Evolutionary conservation across 306 rosid genomes (phyloP), one percentile per base, ranked within the genome.

Genomic region (Oxytropis ochrocephala): DNA sequence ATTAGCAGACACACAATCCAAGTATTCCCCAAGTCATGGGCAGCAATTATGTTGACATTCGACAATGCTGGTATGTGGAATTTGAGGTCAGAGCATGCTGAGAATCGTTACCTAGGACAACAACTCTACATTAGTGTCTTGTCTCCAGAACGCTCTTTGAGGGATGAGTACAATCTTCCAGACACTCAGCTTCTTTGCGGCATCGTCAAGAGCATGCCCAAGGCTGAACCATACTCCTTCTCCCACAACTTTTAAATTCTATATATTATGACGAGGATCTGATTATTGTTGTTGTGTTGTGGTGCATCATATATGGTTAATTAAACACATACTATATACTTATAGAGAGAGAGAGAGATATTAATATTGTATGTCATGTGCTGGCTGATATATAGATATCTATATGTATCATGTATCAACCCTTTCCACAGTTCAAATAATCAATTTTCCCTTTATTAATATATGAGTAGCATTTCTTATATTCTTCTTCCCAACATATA

Each of bases 21-120:
- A 18, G 96, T 91, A 3, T 89, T 69, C 70, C n/a, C 97, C 7
- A 88, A 88, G 11, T 88, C 95, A 0, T 88, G 85, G 84, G 87
- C 88, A 1, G 91, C 91, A 3, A 52, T 89, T 35, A 48, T 89
- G 69, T 38, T 82, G 71, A 76, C 96, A 21, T 82, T 82, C 13
- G 96, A 89, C 74, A 89, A 86, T 12, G 87, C 86, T 9, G 96
- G 96, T 56, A 89, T 89, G 91, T 89, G 96, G 96, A 86, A 89
- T 42, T 11, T 89, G 52, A 73, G 96, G 39, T 89, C 88, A 0
- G 87, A 82, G 67, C 19, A 27, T 1, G 63, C 81, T 4, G 96
- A 89, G 83, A 80, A 75, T 30, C 80, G 89, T 10, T 86, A 89
- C 78, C 39, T 89, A 53, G 96, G 96, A 4, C 96, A 89, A 21